phyloP scores from a whole-genome alignment of 306 rosid species.

The Trichosanthes truncata region DNA sequence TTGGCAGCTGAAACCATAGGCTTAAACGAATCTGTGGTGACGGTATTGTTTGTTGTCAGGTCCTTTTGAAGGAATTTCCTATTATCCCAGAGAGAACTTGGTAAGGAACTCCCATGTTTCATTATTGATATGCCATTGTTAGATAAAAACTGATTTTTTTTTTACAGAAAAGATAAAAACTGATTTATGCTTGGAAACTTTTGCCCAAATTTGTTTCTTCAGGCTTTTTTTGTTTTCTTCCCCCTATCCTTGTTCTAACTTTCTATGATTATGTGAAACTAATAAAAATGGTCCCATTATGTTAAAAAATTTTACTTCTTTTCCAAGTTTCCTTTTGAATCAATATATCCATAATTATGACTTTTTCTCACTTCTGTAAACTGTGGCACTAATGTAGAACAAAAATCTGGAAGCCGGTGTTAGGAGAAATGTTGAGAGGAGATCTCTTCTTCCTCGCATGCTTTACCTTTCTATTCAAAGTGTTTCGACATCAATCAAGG shows the following conservation, averaged over 20 bases:
- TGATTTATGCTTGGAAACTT: background rate
- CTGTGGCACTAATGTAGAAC: conserved; percentile 33
- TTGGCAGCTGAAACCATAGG: no score
- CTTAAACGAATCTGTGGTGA: no score
- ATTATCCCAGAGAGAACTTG: conserved; percentile 52
- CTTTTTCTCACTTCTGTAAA: conserved; percentile 14
- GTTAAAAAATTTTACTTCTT: background rate
- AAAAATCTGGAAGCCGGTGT: conserved; percentile 50
- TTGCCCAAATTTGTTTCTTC: background rate
- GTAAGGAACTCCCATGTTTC: conserved; percentile 33
- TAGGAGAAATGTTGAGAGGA: conserved; percentile 66
- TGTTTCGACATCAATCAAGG: conserved; percentile 62
- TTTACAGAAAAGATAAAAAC: no score
- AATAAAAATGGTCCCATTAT: background rate
- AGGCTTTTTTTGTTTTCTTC: background rate
- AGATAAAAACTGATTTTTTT: no score
- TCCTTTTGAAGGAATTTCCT: conserved; percentile 57
- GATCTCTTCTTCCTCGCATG: conserved; percentile 87
- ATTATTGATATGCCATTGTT: background rate
- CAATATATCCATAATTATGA: background rate
- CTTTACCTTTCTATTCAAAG: conserved; percentile 74
- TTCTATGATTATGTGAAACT: background rate
- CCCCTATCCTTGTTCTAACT: background rate
- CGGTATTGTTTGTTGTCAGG: conserved; percentile 2
- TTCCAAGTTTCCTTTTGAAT: background rate